Percentiles rank a stretch among this genome's conserved stretches.
Evolutionary conservation across 257 asterid genomes (phyloP).

Genomic region (Perilla frutescens): DNA sequence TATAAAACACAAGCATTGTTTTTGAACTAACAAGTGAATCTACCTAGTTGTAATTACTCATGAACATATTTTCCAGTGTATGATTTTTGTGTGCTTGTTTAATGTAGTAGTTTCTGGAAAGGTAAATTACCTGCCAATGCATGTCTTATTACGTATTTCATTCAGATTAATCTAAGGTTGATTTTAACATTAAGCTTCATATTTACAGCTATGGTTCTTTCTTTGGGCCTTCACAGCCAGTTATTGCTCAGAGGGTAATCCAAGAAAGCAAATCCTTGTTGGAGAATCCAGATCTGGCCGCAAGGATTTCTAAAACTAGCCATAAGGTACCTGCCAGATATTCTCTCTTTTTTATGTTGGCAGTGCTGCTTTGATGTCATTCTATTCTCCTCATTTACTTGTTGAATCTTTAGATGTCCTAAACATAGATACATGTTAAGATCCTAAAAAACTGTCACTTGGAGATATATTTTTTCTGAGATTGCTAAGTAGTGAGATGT

Average conservation of each 20-base stretch:
- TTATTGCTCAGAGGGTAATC: constrained; percentile 92
- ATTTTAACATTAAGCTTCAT: constrained; percentile 18
- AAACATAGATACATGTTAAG: background rate
- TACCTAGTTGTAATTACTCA: background rate
- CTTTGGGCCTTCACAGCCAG: constrained; percentile 96
- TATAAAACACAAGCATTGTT: background rate
- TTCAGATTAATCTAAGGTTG: background rate
- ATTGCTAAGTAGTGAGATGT: constrained; percentile 8
- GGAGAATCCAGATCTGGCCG: constrained; percentile 84
- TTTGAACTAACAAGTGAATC: background rate
- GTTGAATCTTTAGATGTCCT: background rate
- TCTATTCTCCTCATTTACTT: constrained; percentile 1
- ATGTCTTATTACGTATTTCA: background rate
- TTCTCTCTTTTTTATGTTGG: background rate
- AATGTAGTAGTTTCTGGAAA: background rate
- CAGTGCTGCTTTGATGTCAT: constrained; percentile 16
- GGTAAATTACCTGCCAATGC: background rate
- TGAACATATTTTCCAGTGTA: background rate
- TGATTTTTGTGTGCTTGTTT: background rate
- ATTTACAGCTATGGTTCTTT: constrained; percentile 87
- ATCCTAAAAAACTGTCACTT: background rate
- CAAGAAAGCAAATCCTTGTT: constrained; percentile 92
- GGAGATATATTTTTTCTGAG: background rate
- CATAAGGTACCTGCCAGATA: constrained; percentile 49
- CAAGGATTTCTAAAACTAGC: constrained; percentile 52